Base-by-base conservation (phyloP, 208 protist genomes). In the Leishmania turanica region DNA sequence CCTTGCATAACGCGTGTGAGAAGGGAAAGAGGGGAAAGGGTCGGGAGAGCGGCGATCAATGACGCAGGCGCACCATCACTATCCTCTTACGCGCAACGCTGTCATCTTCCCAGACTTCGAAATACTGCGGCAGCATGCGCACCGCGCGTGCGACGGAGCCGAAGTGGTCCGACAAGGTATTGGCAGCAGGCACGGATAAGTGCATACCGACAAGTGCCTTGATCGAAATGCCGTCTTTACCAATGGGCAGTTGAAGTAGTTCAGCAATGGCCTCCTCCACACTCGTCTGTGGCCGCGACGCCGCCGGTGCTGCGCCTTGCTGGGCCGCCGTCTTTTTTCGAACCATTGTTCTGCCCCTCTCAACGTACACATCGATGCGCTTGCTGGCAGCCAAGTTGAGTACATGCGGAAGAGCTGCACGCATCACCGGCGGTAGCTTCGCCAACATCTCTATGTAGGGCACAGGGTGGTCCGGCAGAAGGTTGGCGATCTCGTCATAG, bases 261-360 rank as follows among this genome's bases (percentile, higher is more conserved):
- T 86, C 89, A 49, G 91, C 89, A 64, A 97, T 82, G 3, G 92
- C 92, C 56, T 95, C 94, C 78, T 97, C 94, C 11, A 92, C 82
- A 42, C 80, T 84, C 84, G 92, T 88, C 17, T 83, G 82, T 34
- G 66, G 78, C 11, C 21, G 8, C 56, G 58, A 60, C 37, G 13
- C 31, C 40, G 56, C 31, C 34, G 56, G 3, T 42, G 74, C 27
- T 19, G 45, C 9, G 24, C 24, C 24, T 53, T 3, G 56, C 37
- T 53, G 51, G 4, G 49, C 53, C 51, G 42, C 21, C 60, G 86
- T 56, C 76, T 86, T 91, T 42, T 84, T 82, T 75, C 90, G 89
- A 24, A 97, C 31, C 90, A 93, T 94, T 17, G 58, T 84, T 79
- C 27, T 27, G 45, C 69, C 69, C 51, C 24, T 73, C 34, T 93